These are phyloP conservation scores for Arabidopsis arenosa DNA, from an alignment of 345 rosid species.

Conservation along the genomic window DNA sequence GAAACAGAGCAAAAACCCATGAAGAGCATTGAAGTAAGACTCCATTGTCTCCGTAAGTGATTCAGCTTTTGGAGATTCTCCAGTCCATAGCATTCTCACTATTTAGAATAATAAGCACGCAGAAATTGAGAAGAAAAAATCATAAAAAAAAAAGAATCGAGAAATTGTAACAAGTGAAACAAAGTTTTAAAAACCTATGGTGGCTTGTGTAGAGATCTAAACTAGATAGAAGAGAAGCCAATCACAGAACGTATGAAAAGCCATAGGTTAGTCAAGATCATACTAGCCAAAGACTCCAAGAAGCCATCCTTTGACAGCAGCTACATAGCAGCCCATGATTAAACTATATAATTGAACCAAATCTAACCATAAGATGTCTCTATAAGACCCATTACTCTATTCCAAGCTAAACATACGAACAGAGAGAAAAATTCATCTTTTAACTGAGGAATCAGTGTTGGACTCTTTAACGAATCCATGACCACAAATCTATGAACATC, in stretches of 20 bases:
- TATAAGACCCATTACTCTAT: not conserved
- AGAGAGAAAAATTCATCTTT: not conserved
- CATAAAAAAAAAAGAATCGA: not conserved
- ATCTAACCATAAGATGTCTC: not conserved
- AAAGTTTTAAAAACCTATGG: not conserved
- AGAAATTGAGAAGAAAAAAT: not conserved
- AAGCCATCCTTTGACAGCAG: no score
- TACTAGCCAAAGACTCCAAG: no score
- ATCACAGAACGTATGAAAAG: no score
- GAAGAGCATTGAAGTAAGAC: not conserved
- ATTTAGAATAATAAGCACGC: not conserved
- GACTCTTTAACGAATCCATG: not conserved
- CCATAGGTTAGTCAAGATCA: no score
- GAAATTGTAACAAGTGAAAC: not conserved
- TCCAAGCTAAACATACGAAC: not conserved
- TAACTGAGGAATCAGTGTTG: not conserved
- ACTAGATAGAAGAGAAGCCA: no score
- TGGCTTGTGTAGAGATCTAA: not conserved
- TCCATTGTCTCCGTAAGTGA: not conserved
- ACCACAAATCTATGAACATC: not conserved
- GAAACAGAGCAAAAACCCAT: not conserved
- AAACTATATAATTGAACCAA: not conserved
- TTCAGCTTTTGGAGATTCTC: not conserved
- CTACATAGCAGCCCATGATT: not conserved
- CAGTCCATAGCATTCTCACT: not conserved